Conservation (phyloP, 2,329 filamentous ascomycete species). For the Colletotrichum sp. region DNA sequence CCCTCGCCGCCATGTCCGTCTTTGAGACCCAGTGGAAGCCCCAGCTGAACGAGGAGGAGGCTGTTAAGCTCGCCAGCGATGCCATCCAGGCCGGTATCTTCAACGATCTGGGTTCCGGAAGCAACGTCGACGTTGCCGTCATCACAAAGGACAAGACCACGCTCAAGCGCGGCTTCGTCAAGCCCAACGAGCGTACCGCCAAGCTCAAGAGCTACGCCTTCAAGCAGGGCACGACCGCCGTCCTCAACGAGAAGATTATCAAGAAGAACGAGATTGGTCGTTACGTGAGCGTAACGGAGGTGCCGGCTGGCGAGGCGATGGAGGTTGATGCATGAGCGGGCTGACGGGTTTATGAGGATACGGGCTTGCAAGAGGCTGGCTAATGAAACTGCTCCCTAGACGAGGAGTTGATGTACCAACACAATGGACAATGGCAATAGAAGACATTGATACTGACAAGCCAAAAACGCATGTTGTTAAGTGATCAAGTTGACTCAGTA, state of each 20-base stretch:
- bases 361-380: background rate
- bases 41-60: constrained; percentile 76
- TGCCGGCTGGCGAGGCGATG: constrained; percentile 75
- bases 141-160: constrained; percentile 97
- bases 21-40: constrained; percentile 97
- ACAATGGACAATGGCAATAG: constrained; percentile 22
- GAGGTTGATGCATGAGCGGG: constrained; percentile 65
- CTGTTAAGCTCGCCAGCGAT: constrained; percentile 81
- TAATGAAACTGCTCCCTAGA: constrained; percentile 4
- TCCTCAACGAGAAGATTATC: constrained; percentile 95
- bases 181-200: constrained; percentile 86
- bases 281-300: constrained; percentile 89
- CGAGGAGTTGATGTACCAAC: constrained; percentile 22
- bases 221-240: constrained; percentile 88
- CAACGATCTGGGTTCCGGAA: constrained; percentile 96
- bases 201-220: constrained; percentile 97
- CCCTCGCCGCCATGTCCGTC: constrained; percentile 94
- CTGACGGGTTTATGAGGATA: background rate
- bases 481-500: background rate
- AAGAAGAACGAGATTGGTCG: constrained; percentile 92
- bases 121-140: constrained; percentile 95
- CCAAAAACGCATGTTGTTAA: background rate
- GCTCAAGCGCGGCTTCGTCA: constrained; percentile 89
- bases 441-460: constrained; percentile 7
- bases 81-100: constrained; percentile 97